Percentiles rank a stretch among this genome's conserved stretches.
These are phyloP conservation scores for Combretum micranthum DNA, from an alignment of 345 rosid species.

Conservation along the genomic window DNA sequence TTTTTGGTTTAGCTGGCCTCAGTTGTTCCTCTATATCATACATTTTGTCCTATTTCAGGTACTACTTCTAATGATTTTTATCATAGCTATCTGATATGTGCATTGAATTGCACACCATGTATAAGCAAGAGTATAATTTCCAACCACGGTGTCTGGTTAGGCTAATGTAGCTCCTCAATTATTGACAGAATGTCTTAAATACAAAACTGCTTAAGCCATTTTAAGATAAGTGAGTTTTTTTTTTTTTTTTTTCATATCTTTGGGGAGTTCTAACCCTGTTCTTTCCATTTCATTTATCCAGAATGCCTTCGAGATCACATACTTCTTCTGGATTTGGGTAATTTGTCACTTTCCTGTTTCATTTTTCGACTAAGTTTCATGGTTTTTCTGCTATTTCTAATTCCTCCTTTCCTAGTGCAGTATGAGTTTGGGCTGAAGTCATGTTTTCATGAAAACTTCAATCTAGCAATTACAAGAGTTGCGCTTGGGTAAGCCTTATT, in stretches of 20 bases:
- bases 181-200: no score
- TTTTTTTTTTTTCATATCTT: no score
- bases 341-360: constrained; percentile 5
- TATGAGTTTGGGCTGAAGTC: constrained; percentile 86
- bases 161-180: neutral
- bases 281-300: constrained; percentile 16
- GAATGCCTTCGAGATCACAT: constrained; percentile 97
- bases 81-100: no score
- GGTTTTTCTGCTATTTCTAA: constrained; percentile 6
- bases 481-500: constrained; percentile 52
- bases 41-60: constrained; percentile 96
- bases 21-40: constrained; percentile 61
- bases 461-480: constrained; percentile 36
- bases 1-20: constrained; percentile 87
- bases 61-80: neutral
- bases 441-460: constrained; percentile 59
- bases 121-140: no score
- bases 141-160: constrained; percentile 1
- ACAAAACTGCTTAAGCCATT: no score
- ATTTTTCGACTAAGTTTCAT: neutral
- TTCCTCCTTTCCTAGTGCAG: constrained; percentile 32
- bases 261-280: neutral
- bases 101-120: no score
- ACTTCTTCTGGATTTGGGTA: constrained; percentile 97
- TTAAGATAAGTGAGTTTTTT: no score